Percentiles rank a stretch among this genome's conserved stretches.
Evolutionary conservation across 192 early-diverging fungal genomes (phyloP).

Genomic region (Dimargaris xerosporica): DNA sequence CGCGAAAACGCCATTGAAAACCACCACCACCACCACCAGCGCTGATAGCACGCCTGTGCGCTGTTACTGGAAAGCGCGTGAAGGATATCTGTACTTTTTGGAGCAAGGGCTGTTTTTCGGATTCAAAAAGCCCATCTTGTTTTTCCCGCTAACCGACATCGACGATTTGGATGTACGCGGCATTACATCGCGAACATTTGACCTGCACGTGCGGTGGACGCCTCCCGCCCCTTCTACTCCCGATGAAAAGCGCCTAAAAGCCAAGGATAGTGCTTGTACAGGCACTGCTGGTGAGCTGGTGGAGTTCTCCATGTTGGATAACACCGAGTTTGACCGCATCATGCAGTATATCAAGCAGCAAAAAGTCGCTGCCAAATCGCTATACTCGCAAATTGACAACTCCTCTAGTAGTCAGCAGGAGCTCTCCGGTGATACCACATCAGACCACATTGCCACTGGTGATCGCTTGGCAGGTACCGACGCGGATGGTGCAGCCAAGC

Average conservation of each 20-base stretch:
- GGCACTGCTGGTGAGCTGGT: conserved; percentile 7
- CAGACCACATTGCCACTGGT: conserved; percentile 1
- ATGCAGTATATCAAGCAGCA: conserved; percentile 19
- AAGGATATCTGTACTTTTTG: conserved; percentile 26
- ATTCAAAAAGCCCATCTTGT: conserved; percentile 35
- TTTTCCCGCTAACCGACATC: conserved; percentile 22
- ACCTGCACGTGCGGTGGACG: conserved; percentile 14
- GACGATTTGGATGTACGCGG: conserved; percentile 17
- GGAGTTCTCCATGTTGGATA: conserved; percentile 26
- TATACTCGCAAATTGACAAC: conserved; percentile 15
- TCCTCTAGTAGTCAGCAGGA: not conserved
- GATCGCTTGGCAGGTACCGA: conserved; percentile 14
- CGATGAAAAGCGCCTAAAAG: conserved; percentile 9
- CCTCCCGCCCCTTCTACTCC: conserved; percentile 9
- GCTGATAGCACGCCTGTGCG: not conserved
- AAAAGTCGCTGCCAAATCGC: conserved; percentile 19
- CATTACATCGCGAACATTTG: conserved; percentile 26
- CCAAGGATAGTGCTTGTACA: not conserved
- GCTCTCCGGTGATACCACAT: not conserved
- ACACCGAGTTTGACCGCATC: conserved; percentile 25
- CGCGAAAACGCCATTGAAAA: not conserved
- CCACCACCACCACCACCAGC: conserved; percentile 5
- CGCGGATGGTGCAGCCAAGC: conserved; percentile 13
- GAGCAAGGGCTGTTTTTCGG: conserved; percentile 32
- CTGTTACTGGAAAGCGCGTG: conserved; percentile 17